phyloP scores from a whole-genome alignment of 495 filamentous ascomycete genomes.

The Evernia prunastri region DNA sequence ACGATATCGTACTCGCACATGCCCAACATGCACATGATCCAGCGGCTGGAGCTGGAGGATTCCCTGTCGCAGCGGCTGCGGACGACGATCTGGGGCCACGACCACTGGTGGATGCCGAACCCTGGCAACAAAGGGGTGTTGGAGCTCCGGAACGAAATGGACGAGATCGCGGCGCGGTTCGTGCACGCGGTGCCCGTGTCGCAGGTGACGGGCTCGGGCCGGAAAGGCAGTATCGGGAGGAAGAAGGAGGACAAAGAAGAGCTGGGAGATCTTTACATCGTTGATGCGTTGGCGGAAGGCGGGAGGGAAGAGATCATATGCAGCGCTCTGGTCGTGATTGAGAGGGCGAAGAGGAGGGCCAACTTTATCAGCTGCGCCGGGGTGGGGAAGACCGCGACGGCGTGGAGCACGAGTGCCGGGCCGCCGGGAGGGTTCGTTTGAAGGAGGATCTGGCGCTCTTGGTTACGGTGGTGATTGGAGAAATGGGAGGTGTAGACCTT shows the following conservation, averaged over 20 bases:
- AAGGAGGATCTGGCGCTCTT: background rate
- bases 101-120: slow-evolving; percentile 76
- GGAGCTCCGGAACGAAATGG: slow-evolving; percentile 61
- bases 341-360: slow-evolving; percentile 18
- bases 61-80: slow-evolving; percentile 77
- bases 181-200: slow-evolving; percentile 26
- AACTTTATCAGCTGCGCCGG: background rate
- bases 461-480: no score
- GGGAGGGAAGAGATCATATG: slow-evolving; percentile 14
- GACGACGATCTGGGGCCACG: slow-evolving; percentile 58
- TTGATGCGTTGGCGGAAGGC: background rate
- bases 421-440: background rate
- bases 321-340: slow-evolving; percentile 14
- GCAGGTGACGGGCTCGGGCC: background rate
- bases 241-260: background rate
- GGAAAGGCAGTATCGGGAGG: background rate
- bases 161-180: slow-evolving; percentile 56
- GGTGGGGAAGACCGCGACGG: background rate
- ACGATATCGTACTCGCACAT: slow-evolving; percentile 77
- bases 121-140: slow-evolving; percentile 80
- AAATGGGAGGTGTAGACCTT: no score
- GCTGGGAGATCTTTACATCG: slow-evolving; percentile 12
- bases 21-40: slow-evolving; percentile 70
- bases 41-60: slow-evolving; percentile 80
- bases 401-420: background rate